Base-by-base conservation (phyloP, 352 stramenopile genomes). In the Phytophthora hybrid region DNA sequence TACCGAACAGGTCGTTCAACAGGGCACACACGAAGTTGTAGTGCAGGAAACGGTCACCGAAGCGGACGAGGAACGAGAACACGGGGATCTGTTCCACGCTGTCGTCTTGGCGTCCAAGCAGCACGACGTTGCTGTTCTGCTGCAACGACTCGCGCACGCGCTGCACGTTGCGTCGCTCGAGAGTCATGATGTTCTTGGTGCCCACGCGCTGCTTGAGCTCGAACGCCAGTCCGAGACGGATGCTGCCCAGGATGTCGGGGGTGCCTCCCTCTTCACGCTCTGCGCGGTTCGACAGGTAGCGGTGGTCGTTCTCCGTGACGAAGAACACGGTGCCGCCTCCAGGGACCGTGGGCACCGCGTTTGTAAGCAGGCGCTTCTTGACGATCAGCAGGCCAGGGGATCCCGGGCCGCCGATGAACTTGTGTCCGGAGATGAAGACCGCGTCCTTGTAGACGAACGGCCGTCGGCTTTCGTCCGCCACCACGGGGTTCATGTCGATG, bases 1-100 rank as follows among this genome's bases (percentile, higher is more conserved):
- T 96, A 16, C 98, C 98, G 80, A 99, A 99, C 4, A 99, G 77
- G 78, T 99, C 98, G 66, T 99, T 99, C 10, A 99, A 83, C 46
- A 99, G 78, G 39, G 97, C 96, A 67, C 94, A 99, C 21, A 99
- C 97, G 68, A 99, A 99, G 74, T 99, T 99, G 82, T 98, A 99
- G 80, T 99, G 98, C 54, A 99, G 77, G 79, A 98, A 99, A 23
- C 93, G 70, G 29, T 89, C 76, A 1, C 89, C 87, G 37, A 88
- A 97, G 26, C 89, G 87, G 53, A 99, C 87, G 8, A 99, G 79
- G 66, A 99, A 99, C 1, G 97, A 99, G 72, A 99, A 98, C 21
- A 99, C 97, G 0, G 97, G 97, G 34, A 99, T 81, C 37, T 96
- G 69, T 13, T 80, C 74, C 60, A 79, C 66, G 0, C 70, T 39